Percentiles rank a stretch among this genome's conserved stretches.
phyloP scores from a whole-genome alignment of 306 rosid genomes.

The Cicer bijugum region DNA sequence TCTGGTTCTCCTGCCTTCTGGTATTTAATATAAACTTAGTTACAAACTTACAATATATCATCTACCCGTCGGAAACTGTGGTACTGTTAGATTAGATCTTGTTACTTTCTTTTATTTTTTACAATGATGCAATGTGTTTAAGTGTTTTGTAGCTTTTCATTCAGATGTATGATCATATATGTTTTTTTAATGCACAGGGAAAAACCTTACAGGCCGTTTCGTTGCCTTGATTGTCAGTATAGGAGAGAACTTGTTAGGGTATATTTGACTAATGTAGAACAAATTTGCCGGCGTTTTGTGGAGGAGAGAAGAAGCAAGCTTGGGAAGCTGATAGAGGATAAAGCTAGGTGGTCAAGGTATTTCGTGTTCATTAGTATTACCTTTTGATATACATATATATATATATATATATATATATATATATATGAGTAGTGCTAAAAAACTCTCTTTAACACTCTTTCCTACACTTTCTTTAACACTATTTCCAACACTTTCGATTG shows the following conservation, averaged over 20 bases:
- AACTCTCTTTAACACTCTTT: too few relatives aligned
- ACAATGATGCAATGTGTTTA: constrained; percentile 11
- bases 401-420: not conserved
- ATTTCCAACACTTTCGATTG: too few relatives aligned
- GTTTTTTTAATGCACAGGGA: constrained; percentile 68
- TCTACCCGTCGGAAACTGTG: constrained; percentile 21
- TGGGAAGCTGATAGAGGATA: constrained; percentile 91
- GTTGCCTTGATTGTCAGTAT: constrained; percentile 98
- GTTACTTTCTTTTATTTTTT: not conserved
- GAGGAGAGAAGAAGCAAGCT: constrained; percentile 93
- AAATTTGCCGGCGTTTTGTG: constrained; percentile 96
- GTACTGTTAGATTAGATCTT: constrained; percentile 1
- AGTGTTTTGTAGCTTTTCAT: constrained; percentile 23
- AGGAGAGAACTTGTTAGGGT: constrained; percentile 99
- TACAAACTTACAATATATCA: constrained; percentile 2
- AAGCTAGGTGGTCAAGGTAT: constrained; percentile 98
- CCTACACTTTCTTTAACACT: too few relatives aligned
- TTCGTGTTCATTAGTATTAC: constrained; percentile 32
- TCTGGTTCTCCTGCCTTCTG: constrained; percentile 31
- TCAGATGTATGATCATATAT: constrained; percentile 38
- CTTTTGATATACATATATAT: not conserved
- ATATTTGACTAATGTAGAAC: constrained; percentile 95
- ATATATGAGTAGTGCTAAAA: too few relatives aligned
- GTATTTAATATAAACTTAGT: not conserved
- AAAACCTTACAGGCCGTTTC: constrained; percentile 94